Evolutionary conservation across 257 asterid species (phyloP), one percentile per base, ranked within the genome.

Genomic region (Solanum arcanum): DNA sequence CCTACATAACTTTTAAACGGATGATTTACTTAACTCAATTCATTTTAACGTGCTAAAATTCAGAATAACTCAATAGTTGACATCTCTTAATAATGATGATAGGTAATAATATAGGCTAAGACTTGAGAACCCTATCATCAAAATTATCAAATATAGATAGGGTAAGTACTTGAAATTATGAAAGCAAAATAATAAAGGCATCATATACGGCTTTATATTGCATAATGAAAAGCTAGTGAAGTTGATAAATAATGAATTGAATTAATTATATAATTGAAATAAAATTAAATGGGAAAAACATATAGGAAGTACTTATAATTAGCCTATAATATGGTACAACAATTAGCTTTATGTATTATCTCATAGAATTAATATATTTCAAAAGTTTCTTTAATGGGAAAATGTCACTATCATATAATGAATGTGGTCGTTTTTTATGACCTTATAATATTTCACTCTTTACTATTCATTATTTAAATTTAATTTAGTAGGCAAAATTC

Each of bases 401-500:
- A 88, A 49, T 59, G 94, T 92, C 92, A 4, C 86, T 89, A 69
- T 89, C 93, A 87, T 91, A 56, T 89, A 92, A 86, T 91, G 89
- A 89, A 85, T 90, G 85, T 86, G 85, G 87, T 75, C 87, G 77
- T 74, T 75, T 62, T 68, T 66, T 81, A 85, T 86, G 89, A 83
- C 49, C 72, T 86, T 72, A 47, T 44, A 59, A 75, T 47, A 52
- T 23, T 85, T 78, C 41, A 44, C 37, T n/a, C n/a, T n/a, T 74
- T 44, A 29, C 10, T 73, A 47, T 80, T 90, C 70, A 87, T 85
- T 60, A 86, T 87, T 66, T 86, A 88, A 77, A 80, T 80, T 80
- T 89, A 90, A 88, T 88, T 89, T 87, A 89, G 83, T 87, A 70
- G 90, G 93, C 94, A 89, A 91, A 88, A 91, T 90, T 91, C 92